Conservation (phyloP, 192 early-diverging fungal species). For the Mortierella alpina region DNA sequence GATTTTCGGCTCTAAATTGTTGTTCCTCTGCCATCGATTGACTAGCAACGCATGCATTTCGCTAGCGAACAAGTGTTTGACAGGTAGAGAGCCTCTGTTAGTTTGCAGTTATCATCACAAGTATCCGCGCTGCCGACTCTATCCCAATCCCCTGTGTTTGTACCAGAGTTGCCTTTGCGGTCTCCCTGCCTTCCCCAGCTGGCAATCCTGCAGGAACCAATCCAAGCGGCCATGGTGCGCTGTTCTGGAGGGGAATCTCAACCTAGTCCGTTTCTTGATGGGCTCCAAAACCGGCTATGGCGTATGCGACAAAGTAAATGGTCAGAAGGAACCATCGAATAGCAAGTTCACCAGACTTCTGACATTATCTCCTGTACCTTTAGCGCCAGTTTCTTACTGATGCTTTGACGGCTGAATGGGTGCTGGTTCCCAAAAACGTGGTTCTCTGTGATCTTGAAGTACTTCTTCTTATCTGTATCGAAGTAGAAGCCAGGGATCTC, state of each 20-base stretch:
- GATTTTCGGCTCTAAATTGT: neutral
- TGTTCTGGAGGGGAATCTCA: neutral
- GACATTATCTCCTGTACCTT: slow-evolving; percentile 9
- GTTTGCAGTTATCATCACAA: neutral
- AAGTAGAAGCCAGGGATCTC: slow-evolving; percentile 50
- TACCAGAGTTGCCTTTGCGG: slow-evolving; percentile 37
- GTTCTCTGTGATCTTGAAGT: slow-evolving; percentile 47
- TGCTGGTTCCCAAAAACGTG: slow-evolving; percentile 30
- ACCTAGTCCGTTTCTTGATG: neutral
- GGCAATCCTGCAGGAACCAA: slow-evolving; percentile 20
- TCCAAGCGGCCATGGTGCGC: slow-evolving; percentile 17
- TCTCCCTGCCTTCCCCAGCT: slow-evolving; percentile 26
- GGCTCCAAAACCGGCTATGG: slow-evolving; percentile 25
- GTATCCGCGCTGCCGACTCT: neutral
- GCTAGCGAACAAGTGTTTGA: neutral
- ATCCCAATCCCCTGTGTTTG: neutral
- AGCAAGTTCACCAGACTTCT: neutral
- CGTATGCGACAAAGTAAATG: neutral
- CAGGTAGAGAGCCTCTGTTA: neutral
- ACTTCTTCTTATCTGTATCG: slow-evolving; percentile 49
- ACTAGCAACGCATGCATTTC: slow-evolving; percentile 26
- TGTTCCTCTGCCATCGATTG: slow-evolving; percentile 23
- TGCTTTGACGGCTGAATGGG: slow-evolving; percentile 42
- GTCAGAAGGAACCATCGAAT: neutral
- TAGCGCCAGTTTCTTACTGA: slow-evolving; percentile 18